Base-by-base conservation (phyloP, 345 rosid genomes). In the Arabidopsis suecica region DNA sequence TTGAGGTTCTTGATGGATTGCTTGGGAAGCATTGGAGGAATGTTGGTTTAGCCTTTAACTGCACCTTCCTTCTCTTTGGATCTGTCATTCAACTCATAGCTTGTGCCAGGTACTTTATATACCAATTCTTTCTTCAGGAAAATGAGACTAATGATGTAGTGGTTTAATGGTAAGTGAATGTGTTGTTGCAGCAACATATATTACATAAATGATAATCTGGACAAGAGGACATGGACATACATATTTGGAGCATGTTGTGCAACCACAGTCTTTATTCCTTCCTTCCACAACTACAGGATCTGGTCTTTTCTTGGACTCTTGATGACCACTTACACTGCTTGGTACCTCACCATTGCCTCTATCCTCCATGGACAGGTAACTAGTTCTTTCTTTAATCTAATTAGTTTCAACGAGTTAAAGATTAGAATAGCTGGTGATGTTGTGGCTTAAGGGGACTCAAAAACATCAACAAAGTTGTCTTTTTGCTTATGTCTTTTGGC, bases 141-240 rank as follows among this genome's bases (percentile, higher is more conserved):
- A 13, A 48, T 48, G 7, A 55, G 51, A 28, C 18, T 53, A 3
- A 54, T 57, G 62, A 47, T 47, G 54, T 64, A 14, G 40, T 44
- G n/a, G 40, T 44, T 28, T 44, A 3, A 45, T 53, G 10, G 1
- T 44, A 30, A 5, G 32, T 53, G 16, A 14, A 37, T 49, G 53
- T 36, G 33, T 40, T 37, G 40, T 28, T 83, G 84, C 97, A 94
- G 99, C 84, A 95, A 95, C 73, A 95, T 95, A 80, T 95, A 95
- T 77, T 95, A 95, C 93, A 92, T 95, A 72, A 95, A 92, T 69
- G 99, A 95, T 45, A 95, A 95, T 72, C 87, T 95, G 70, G 99
- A 95, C 96, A 95, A 95, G 89, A 88, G 99, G 85, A 95, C 99
- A 7, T 95, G 99, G 99, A 95, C 99, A 28, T 95, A 95, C 81